Evolutionary conservation across 176 grass and related monocot species (phyloP).

Genomic region (Aegilops umbellulata): DNA sequence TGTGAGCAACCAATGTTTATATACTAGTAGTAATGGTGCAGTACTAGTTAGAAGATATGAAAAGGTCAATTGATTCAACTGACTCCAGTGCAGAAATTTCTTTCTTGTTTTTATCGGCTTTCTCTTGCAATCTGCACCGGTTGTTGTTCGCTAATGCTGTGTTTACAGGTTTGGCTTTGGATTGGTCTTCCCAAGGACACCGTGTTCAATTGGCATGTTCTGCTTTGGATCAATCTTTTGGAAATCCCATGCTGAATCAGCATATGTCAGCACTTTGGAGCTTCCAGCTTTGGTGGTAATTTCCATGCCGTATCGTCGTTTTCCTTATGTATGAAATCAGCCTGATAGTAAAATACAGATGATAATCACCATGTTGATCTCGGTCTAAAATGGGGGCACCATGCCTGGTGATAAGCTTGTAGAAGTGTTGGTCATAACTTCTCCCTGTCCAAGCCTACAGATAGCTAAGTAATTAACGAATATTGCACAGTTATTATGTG

Average conservation of each 20-base stretch:
- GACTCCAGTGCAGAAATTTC: background rate
- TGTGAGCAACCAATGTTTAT: background rate
- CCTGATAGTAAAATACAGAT: background rate
- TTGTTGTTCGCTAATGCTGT: background rate
- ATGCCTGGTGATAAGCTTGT: background rate
- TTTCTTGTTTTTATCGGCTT: background rate
- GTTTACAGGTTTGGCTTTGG: slow-evolving; percentile 11
- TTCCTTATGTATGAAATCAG: background rate
- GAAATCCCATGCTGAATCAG: background rate
- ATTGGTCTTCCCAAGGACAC: background rate
- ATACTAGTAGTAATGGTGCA: background rate
- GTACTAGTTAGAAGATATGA: background rate
- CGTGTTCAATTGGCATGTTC: background rate
- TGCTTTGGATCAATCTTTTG: slow-evolving; percentile 1
- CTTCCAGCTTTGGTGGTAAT: background rate
- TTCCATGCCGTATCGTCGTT: background rate
- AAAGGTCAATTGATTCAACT: background rate
- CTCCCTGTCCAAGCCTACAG: too few species aligned
- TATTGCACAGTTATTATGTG: background rate
- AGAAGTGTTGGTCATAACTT: background rate
- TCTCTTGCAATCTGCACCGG: background rate
- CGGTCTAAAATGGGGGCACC: background rate
- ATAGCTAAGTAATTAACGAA: background rate
- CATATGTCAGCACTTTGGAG: background rate
- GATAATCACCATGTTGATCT: background rate